Base-by-base conservation (phyloP, 2,329 filamentous ascomycete genomes). In the Penicillium sp. region DNA sequence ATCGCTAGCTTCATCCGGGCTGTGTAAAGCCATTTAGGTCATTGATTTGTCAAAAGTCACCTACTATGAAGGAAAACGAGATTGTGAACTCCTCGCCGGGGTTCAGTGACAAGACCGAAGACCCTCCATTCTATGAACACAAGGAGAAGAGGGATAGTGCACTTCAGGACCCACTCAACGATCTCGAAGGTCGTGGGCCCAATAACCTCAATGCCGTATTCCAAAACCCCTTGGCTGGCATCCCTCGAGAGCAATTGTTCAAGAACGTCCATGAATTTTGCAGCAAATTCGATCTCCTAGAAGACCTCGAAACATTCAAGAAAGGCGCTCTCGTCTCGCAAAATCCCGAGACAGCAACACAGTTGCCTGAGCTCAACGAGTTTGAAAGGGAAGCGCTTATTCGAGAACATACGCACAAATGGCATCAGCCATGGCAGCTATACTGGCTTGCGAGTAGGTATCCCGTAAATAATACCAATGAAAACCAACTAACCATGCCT, bases 251-350 rank as follows among this genome's bases (percentile, higher is more conserved):
- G 1, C 71, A 80, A 52, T 78, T 88, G 14, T 69, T 87, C 39
- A 69, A 73, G 21, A 77, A 84, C 58, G 85, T 87, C 2, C 77
- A 83, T 44, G 67, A 73, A 0, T 88, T 86, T 67, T 83, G 81
- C 44, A 60, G 68, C 3, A 70, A 80, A n/a, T 77, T 79, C 49
- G 77, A 76, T 9, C 71, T 86, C 3, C 74, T 75, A 35, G 76
- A 82, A 22, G 73, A 82, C 21, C 66, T 81, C 11, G 79, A 80
- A 4, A 70, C 63, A 22, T 82, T 85, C 56, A 76, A 77, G 29
- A 82, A 82, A 60, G 80, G 80, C 9, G 82, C 82, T 13, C 63
- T 83, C 33, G 71, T 83, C 19, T 80, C 82, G 6, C 81, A 83
- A 53, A 72, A 79, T 19, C 82, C 83, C 0, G 73, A 76, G 16